These are phyloP conservation scores for Tylopilus vinaceipallidus DNA, from an alignment of 768 basidiomycete species.

Conservation along the genomic window DNA sequence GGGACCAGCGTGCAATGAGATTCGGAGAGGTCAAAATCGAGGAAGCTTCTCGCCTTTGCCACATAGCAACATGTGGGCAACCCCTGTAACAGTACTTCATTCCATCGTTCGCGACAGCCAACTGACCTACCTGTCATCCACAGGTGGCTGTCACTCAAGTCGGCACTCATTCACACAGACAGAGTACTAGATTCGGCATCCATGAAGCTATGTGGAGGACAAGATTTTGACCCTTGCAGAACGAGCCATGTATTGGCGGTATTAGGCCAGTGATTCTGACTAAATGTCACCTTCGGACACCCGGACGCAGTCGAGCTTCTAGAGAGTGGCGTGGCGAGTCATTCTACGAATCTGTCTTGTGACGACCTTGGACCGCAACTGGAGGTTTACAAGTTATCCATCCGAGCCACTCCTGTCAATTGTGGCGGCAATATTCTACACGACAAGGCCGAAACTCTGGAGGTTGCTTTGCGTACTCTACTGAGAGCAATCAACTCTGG, in stretches of 20 bases:
- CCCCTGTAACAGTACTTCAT: background rate
- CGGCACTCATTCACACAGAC: background rate
- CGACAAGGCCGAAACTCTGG: background rate
- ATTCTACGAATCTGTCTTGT: conserved; percentile 9
- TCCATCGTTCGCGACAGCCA: background rate
- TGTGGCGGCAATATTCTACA: background rate
- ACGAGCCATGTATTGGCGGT: background rate
- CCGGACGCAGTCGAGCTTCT: background rate
- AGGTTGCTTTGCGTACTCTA: background rate
- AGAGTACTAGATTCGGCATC: background rate
- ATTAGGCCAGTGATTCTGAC: background rate
- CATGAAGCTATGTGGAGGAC: background rate
- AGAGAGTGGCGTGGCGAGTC: conserved; percentile 3
- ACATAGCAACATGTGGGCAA: conserved; percentile 1
- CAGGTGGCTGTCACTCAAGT: background rate
- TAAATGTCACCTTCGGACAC: background rate
- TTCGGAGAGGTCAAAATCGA: background rate
- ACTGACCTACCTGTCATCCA: background rate
- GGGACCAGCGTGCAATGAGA: conserved; percentile 12
- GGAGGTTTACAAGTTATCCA: conserved; percentile 9
- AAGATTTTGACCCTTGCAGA: background rate
- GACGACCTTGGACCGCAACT: background rate
- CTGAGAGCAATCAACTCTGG: background rate
- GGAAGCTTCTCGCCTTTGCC: background rate
- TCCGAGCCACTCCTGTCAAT: conserved; percentile 10